Evolutionary conservation across 1,284 basidiomycete genomes (phyloP), one percentile per base, ranked within the genome.

Genomic region (Schizophyllum commune): DNA sequence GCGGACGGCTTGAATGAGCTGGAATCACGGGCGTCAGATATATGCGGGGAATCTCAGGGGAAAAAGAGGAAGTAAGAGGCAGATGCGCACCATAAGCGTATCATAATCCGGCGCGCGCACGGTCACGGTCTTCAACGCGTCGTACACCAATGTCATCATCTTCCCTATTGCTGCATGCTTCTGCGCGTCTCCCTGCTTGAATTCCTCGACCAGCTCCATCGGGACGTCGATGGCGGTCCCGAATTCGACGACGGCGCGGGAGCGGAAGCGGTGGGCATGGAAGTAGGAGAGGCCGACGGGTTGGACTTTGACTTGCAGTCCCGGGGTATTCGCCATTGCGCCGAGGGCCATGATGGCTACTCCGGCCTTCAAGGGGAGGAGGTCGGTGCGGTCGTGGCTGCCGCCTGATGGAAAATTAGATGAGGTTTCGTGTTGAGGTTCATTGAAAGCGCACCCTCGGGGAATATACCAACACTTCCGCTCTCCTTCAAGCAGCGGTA

Each of bases 211-310:
- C 56, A 92, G 80, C 63, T 96, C 92, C 11, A 75, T 71, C 32
- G 95, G 94, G 22, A 98, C 93, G 67, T 94, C 90, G 66, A 98
- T 80, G 13, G 96, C 93, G 2, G 87, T 79, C 15, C 96, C 97
- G 72, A 99, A 99, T 72, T 99, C 96, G 63, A 99, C 90, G 21
- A 99, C 96, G 13, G 94, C 95, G 62, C 95, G 84, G 19, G 93
- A 96, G 57, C 95, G 88, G 78, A 97, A 98, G 63, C 89, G 87
- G 75, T 97, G 91, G 0, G 95, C 86, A 74, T 97, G 95, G 75
- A 98, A 98, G 72, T 98, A 98, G 9, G 91, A 93, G 47, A 98
- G 78, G n/a, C 95, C 95, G 64, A 96, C 94, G 32, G 95, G 95
- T 9, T 97, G 92, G 64, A 97, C 92, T 72, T 92, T 92, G 68